Conservation (phyloP, 2,329 filamentous ascomycete genomes). For the Calonectria pteridis region DNA sequence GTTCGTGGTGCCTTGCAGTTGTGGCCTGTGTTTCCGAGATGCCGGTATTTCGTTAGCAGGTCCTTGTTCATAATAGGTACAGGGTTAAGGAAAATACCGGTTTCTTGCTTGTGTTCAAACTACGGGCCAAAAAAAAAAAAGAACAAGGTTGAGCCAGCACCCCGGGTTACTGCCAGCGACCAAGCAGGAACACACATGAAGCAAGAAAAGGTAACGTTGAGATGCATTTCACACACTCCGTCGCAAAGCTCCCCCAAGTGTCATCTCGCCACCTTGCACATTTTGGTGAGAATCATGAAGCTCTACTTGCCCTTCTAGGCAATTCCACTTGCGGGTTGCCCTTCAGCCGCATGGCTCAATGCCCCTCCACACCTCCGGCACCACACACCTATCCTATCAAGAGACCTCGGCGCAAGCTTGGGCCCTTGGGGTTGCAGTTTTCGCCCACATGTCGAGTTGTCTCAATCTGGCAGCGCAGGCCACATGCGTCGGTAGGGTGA, state of each 20-base stretch:
- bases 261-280: neutral
- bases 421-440: slow-evolving; percentile 19
- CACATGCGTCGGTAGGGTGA: slow-evolving; percentile 23
- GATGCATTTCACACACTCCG: neutral
- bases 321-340: neutral
- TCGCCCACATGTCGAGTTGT: neutral
- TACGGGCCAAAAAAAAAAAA: no score
- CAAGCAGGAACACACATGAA: neutral
- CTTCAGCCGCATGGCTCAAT: slow-evolving; percentile 5
- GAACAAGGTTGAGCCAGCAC: neutral
- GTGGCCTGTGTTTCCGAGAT: neutral
- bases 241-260: neutral
- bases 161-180: neutral
- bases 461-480: slow-evolving; percentile 17
- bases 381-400: no score
- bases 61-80: neutral
- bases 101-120: neutral
- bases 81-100: neutral
- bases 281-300: neutral
- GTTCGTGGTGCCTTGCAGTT: slow-evolving; percentile 28
- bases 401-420: neutral
- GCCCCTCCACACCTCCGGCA: neutral
- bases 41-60: slow-evolving; percentile 12
- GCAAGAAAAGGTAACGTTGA: neutral
- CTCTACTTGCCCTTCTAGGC: neutral